phyloP scores from a whole-genome alignment of 2,329 filamentous ascomycete species.

The Aspergillus cejpii region DNA sequence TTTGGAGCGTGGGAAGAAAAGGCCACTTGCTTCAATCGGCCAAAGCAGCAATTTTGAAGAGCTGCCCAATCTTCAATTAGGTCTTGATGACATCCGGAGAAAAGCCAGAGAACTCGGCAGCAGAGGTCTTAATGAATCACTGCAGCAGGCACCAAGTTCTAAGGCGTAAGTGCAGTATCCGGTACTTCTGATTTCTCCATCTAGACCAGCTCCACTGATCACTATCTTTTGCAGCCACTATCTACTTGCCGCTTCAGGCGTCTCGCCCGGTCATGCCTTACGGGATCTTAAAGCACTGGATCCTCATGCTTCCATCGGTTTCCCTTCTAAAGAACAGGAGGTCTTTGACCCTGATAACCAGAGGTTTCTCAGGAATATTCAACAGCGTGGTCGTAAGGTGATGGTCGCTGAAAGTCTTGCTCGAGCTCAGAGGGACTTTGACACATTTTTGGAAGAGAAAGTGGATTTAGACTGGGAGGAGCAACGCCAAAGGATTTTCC shows the following conservation, averaged over 20 bases:
- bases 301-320: conserved; percentile 54
- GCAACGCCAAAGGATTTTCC: conserved; percentile 85
- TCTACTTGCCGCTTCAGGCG: conserved; percentile 83
- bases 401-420: conserved; percentile 90
- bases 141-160: conserved; percentile 40
- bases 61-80: conserved; percentile 81
- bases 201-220: neutral
- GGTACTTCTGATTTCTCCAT: neutral
- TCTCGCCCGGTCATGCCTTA: conserved; percentile 77
- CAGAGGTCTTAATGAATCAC: conserved; percentile 46
- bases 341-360: conserved; percentile 51
- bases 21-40: conserved; percentile 60
- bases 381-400: conserved; percentile 82
- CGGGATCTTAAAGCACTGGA: conserved; percentile 78
- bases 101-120: conserved; percentile 72
- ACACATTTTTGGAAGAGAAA: conserved; percentile 88
- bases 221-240: conserved; percentile 60
- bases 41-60: conserved; percentile 57
- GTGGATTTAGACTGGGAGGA: conserved; percentile 93
- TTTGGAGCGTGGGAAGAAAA: conserved; percentile 58
- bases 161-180: conserved; percentile 46
- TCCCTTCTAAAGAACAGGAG: conserved; percentile 32
- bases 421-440: conserved; percentile 83
- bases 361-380: conserved; percentile 75
- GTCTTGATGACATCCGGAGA: conserved; percentile 75